These are phyloP conservation scores for Ustilago lituana DNA, from an alignment of 1,284 basidiomycete species.

Conservation along the genomic window DNA sequence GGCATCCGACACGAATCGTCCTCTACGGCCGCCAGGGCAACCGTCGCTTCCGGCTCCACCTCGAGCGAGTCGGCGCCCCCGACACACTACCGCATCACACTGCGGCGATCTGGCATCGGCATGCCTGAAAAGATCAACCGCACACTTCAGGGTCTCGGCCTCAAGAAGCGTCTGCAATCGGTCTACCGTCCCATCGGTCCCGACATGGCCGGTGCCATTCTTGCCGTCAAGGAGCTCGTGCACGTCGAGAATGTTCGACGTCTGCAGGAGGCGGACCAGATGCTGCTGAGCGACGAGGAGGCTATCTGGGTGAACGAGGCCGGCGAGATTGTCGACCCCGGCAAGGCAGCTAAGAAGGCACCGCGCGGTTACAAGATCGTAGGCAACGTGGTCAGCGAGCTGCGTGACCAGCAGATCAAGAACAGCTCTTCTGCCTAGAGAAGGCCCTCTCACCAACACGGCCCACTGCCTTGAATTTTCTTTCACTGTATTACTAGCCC, in stretches of 20 bases:
- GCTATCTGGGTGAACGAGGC: conserved; percentile 63
- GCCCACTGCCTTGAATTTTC: too few species aligned
- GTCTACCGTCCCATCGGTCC: conserved; percentile 80
- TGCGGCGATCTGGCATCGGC: conserved; percentile 82
- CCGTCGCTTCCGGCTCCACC: conserved; percentile 23
- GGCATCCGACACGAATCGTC: conserved; percentile 46
- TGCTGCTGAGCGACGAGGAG: conserved; percentile 42
- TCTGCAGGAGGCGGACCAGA: conserved; percentile 50
- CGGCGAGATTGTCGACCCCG: conserved; percentile 65
- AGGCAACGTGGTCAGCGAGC: conserved; percentile 61
- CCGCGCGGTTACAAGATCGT: conserved; percentile 63
- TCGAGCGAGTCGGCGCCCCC: conserved; percentile 49
- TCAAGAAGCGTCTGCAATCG: conserved; percentile 81
- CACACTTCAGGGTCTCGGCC: conserved; percentile 79
- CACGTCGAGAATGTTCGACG: conserved; percentile 79
- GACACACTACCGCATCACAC: conserved; percentile 85
- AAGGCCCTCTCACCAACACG: too few species aligned
- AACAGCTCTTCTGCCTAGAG: conserved; percentile 23
- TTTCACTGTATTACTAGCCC: conserved; percentile 25
- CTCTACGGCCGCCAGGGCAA: conserved; percentile 15
- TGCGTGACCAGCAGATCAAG: conserved; percentile 55
- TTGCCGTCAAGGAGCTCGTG: conserved; percentile 84
- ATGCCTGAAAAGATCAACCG: conserved; percentile 77
- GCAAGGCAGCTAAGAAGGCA: conserved; percentile 59
- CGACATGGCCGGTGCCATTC: conserved; percentile 81